phyloP scores from a whole-genome alignment of 2,329 filamentous ascomycete species.

The Talaromyces sp. region DNA sequence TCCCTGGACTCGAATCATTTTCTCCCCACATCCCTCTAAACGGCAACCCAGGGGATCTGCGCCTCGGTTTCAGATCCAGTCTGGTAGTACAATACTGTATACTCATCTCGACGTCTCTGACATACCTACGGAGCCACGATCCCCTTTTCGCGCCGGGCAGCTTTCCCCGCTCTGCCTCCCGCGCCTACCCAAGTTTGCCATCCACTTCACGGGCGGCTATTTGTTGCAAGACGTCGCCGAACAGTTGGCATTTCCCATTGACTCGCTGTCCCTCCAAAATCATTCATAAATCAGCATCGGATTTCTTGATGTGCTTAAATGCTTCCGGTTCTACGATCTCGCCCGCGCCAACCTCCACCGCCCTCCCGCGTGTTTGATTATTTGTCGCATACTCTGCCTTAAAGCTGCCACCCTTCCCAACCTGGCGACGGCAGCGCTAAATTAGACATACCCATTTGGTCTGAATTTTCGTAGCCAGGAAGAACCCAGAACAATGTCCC shows the following conservation, averaged over 20 bases:
- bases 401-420: neutral
- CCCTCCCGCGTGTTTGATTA: constrained; percentile 13
- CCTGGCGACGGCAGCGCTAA: neutral
- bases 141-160: constrained; percentile 5
- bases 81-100: too few species aligned
- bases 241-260: neutral
- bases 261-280: neutral
- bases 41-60: neutral
- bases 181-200: constrained; percentile 3
- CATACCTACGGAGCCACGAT: neutral
- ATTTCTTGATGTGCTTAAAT: neutral
- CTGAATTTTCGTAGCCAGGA: neutral
- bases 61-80: neutral
- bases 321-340: neutral
- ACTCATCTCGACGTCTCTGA: neutral
- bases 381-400: constrained; percentile 16
- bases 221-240: neutral
- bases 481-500: constrained; percentile 40
- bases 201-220: neutral
- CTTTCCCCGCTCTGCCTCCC: constrained; percentile 22
- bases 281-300: neutral
- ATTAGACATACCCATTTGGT: neutral
- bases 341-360: neutral
- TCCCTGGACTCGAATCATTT: neutral
- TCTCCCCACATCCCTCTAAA: neutral